A percentile compares a stretch with the other conserved stretches of the same genome.
phyloP scores from a whole-genome alignment of 2,329 filamentous ascomycete species.

The Fusarium sp. region DNA sequence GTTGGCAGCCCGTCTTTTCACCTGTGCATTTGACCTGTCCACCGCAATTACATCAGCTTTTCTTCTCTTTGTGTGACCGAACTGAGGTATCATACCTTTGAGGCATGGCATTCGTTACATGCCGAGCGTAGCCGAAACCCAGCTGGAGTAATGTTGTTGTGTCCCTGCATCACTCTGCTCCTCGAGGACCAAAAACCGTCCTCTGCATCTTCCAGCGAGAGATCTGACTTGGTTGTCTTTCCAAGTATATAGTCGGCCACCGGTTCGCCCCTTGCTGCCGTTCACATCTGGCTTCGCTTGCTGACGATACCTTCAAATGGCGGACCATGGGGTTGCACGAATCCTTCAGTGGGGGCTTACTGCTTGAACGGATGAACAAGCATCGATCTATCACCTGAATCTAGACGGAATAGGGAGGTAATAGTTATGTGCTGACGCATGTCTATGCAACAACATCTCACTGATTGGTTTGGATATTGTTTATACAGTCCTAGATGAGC shows the following conservation, averaged over 20 bases:
- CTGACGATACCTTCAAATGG: background rate
- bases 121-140: background rate
- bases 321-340: background rate
- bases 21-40: background rate
- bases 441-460: background rate
- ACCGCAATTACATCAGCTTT: background rate
- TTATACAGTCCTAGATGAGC: background rate
- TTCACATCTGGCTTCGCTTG: background rate
- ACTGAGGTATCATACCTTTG: background rate
- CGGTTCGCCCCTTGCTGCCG: background rate
- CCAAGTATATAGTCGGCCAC: background rate
- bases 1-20: background rate
- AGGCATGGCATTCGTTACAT: background rate
- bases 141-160: background rate
- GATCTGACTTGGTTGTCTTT: background rate
- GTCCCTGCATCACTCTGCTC: background rate
- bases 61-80: background rate
- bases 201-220: background rate
- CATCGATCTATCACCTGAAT: background rate
- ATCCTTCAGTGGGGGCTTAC: background rate
- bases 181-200: background rate
- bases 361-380: background rate
- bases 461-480: background rate
- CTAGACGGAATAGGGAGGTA: slow-evolving; percentile 2
- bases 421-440: background rate